Evolutionary conservation across 2,329 filamentous ascomycete genomes (phyloP).

Genomic region (Beauveria scarabaeidicola): DNA sequence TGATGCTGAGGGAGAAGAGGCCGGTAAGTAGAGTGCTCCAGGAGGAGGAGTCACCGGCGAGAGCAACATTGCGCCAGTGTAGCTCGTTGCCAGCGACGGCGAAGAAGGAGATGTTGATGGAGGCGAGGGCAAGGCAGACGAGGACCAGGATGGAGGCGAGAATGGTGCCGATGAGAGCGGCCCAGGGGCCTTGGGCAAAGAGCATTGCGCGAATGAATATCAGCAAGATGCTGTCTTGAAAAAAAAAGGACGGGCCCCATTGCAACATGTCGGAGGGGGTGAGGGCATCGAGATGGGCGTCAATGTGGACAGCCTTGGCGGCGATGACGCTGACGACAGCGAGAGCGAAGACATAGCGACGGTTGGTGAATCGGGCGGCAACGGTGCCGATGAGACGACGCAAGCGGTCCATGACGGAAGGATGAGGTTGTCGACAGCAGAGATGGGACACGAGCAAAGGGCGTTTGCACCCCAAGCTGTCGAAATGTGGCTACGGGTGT

Average conservation of each 20-base stretch:
- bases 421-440: background rate
- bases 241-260: conserved; percentile 12
- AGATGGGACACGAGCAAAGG: background rate
- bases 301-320: conserved; percentile 12
- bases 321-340: conserved; percentile 11
- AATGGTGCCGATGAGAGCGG: background rate
- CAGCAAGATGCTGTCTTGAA: conserved; percentile 11
- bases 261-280: conserved; percentile 5
- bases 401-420: background rate
- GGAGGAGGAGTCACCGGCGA: conserved; percentile 23
- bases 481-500: background rate
- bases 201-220: conserved; percentile 7
- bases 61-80: conserved; percentile 26
- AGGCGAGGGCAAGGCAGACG: conserved; percentile 15
- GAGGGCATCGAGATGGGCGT: conserved; percentile 11
- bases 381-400: conserved; percentile 6
- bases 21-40: conserved; percentile 24
- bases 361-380: conserved; percentile 8
- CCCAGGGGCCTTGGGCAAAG: conserved; percentile 3
- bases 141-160: background rate
- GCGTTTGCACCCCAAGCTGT: background rate
- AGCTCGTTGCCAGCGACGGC: conserved; percentile 25
- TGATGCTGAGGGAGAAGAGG: conserved; percentile 19
- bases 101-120: conserved; percentile 20
- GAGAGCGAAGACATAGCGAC: conserved; percentile 11